Evolutionary conservation across 495 filamentous ascomycete genomes (phyloP).

Genomic region (Trichoderma gamsii): DNA sequence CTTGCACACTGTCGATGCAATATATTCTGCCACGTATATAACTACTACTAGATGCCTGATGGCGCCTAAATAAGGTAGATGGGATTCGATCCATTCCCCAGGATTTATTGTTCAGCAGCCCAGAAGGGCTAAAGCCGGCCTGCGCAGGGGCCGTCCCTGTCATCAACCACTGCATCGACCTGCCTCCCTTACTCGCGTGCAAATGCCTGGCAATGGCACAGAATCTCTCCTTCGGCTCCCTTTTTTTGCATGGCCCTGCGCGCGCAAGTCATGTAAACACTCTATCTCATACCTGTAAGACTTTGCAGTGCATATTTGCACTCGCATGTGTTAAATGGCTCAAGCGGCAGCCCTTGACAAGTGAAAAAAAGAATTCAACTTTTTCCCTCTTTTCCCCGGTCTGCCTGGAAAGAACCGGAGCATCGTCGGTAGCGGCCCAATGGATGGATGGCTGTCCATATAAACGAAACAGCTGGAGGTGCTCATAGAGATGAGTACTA

Average conservation of each 20-base stretch:
- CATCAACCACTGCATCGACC: not conserved
- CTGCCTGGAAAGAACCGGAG: not conserved
- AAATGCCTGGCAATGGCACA: not conserved
- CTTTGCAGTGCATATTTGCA: not conserved
- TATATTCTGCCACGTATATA: too few relatives aligned
- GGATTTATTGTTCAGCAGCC: not conserved
- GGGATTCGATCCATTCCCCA: constrained; percentile 12
- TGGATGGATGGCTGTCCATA: not conserved
- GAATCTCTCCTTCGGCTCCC: not conserved
- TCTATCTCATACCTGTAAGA: not conserved
- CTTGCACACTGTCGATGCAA: too few relatives aligned
- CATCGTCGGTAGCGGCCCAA: constrained; percentile 7
- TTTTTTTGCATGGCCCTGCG: constrained; percentile 1
- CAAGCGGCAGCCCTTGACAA: not conserved
- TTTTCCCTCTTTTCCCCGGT: too few relatives aligned
- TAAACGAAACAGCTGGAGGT: not conserved
- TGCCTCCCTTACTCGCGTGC: too few relatives aligned
- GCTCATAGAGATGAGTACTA: not conserved
- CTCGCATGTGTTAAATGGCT: not conserved
- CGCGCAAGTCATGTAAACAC: constrained; percentile 8
- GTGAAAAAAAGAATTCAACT: not conserved
- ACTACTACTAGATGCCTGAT: not conserved
- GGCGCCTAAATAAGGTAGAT: not conserved
- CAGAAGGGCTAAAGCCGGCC: not conserved
- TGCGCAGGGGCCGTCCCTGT: constrained; percentile 10